phyloP scores from a whole-genome alignment of 805 yeast species.

The Yarrowia bubula region DNA sequence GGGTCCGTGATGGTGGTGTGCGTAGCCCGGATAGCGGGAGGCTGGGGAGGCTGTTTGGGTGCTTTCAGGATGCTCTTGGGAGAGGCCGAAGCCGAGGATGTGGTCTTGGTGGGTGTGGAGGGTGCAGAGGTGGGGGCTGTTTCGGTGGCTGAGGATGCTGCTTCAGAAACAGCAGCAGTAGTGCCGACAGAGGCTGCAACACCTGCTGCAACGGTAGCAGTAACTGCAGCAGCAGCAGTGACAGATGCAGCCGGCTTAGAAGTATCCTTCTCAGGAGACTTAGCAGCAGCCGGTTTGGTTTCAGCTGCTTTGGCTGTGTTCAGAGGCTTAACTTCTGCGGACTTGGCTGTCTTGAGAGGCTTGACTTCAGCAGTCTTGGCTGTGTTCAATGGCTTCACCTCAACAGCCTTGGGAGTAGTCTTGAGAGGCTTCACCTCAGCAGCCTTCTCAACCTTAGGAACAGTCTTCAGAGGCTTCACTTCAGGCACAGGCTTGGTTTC shows the following conservation, averaged over 20 bases:
- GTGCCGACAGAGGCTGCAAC: neutral
- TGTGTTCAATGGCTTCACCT: too few species aligned
- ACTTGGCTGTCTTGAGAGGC: too few species aligned
- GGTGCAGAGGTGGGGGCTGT: too few species aligned
- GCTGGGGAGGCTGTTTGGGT: neutral
- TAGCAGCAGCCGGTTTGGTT: too few species aligned
- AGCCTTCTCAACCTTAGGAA: neutral
- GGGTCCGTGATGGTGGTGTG: constrained; percentile 21
- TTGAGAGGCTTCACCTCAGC: neutral
- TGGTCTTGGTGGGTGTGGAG: neutral
- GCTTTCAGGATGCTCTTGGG: neutral
- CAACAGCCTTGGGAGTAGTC: too few species aligned
- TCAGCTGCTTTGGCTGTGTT: too few species aligned
- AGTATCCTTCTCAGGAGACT: neutral
- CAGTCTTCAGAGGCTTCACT: neutral
- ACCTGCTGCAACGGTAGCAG: neutral
- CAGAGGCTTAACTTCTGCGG: too few species aligned
- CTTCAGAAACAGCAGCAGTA: neutral
- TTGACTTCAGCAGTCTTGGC: too few species aligned
- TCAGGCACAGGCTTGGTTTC: neutral
- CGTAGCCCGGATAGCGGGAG: constrained; percentile 1
- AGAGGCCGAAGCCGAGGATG: neutral
- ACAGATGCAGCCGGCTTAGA: neutral
- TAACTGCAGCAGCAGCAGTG: neutral
- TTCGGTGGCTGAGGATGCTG: neutral